Evolutionary conservation across 768 basidiomycete species (phyloP).

Genomic region (Trametes cingulata): DNA sequence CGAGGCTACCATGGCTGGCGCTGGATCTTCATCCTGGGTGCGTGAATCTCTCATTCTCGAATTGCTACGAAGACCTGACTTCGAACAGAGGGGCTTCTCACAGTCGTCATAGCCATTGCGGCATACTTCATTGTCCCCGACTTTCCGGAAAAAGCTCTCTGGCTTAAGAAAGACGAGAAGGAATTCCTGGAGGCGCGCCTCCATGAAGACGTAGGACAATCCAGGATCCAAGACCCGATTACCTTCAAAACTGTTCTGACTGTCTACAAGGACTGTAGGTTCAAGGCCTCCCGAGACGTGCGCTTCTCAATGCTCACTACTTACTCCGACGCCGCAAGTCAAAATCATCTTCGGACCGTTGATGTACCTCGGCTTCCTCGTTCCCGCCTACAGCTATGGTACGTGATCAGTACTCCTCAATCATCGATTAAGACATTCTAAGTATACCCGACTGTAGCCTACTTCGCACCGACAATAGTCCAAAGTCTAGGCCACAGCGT

Average conservation of each 20-base stretch:
- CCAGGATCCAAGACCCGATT: constrained; percentile 24
- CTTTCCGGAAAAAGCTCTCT: constrained; percentile 34
- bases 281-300: too few relatives aligned
- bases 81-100: constrained; percentile 39
- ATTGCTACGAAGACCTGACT: not conserved
- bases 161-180: constrained; percentile 34
- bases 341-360: constrained; percentile 31
- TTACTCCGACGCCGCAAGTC: too few relatives aligned
- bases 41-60: not conserved
- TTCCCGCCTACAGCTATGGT: constrained; percentile 33
- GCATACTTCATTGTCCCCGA: constrained; percentile 39
- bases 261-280: constrained; percentile 31
- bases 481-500: constrained; percentile 25
- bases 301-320: too few relatives aligned
- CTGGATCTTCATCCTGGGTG: constrained; percentile 37
- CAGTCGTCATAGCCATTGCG: constrained; percentile 33
- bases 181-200: constrained; percentile 32
- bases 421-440: not conserved
- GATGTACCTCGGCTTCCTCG: constrained; percentile 34
- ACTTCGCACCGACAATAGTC: constrained; percentile 29
- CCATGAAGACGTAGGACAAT: constrained; percentile 31
- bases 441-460: constrained; percentile 7
- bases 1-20: constrained; percentile 33
- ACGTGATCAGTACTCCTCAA: constrained; percentile 1
- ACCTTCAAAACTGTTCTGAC: constrained; percentile 22